Evolutionary conservation across 73 alveolate species (phyloP).

Genomic region (Paraurostyla sp.): DNA sequence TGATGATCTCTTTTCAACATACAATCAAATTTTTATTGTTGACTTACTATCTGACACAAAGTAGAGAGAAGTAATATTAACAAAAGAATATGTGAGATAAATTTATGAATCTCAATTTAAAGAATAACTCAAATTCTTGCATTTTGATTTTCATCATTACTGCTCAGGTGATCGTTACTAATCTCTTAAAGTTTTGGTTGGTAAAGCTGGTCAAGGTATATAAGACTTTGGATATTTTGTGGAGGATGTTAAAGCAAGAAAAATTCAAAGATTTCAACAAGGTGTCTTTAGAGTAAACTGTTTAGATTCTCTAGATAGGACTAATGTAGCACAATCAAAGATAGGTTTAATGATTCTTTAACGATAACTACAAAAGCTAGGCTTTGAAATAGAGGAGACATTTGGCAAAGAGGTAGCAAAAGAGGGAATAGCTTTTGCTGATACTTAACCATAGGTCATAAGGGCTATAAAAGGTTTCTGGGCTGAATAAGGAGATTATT

Average conservation of each 20-base stretch:
- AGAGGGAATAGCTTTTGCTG: conserved; percentile 50
- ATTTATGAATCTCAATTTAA: conserved; percentile 37
- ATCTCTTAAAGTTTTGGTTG: conserved; percentile 50
- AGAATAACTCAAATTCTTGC: conserved; percentile 56
- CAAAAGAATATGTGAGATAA: conserved; percentile 61
- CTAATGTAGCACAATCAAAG: conserved; percentile 84
- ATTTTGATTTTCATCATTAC: conserved; percentile 75
- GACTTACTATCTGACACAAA: conserved; percentile 62
- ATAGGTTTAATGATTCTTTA: conserved; percentile 67
- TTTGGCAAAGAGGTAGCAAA: conserved; percentile 53
- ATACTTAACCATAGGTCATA: conserved; percentile 34
- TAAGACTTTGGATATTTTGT: conserved; percentile 63
- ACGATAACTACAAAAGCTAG: conserved; percentile 14
- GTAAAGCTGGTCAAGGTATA: conserved; percentile 57
- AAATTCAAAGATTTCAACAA: conserved; percentile 63
- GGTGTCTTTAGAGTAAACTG: conserved; percentile 85
- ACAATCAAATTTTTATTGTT: conserved; percentile 46
- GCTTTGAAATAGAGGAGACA: conserved; percentile 21
- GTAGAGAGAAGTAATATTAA: conserved; percentile 60
- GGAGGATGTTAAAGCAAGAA: conserved; percentile 60
- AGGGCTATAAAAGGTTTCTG: conserved; percentile 79
- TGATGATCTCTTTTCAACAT: conserved; percentile 33
- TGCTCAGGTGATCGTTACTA: conserved; percentile 67
- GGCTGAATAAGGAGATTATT: conserved; percentile 91
- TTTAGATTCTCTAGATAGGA: conserved; percentile 84